Conservation (phyloP, 345 rosid genomes). For the Lenwebbia sp. region DNA sequence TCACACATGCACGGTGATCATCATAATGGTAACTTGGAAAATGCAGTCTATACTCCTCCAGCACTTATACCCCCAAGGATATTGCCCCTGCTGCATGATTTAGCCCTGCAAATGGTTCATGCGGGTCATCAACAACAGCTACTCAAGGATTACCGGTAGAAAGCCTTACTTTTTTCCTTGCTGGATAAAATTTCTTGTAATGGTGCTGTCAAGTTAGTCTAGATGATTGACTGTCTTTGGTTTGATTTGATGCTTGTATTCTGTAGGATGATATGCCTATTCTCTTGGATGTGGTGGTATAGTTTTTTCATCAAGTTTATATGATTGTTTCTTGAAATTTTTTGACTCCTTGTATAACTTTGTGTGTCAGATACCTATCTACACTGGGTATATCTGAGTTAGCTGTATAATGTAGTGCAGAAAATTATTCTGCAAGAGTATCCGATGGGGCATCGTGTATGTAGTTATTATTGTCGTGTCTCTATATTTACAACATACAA, state of each 20-base stretch:
- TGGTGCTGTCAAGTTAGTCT: neutral
- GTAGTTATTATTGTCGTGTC: neutral
- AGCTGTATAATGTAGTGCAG: neutral
- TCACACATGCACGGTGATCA: conserved; percentile 38
- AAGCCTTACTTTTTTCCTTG: neutral
- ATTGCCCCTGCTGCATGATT: conserved; percentile 83
- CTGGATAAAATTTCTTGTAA: neutral
- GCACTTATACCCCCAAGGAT: conserved; percentile 80
- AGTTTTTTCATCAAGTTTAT: neutral
- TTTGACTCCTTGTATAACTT: neutral
- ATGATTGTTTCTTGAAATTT: neutral
- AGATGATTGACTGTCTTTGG: neutral
- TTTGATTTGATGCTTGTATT: neutral
- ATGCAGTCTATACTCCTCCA: conserved; percentile 63
- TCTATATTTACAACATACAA: neutral
- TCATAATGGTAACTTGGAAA: conserved; percentile 43
- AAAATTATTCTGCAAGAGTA: neutral
- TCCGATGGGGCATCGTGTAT: neutral
- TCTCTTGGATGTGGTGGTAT: neutral
- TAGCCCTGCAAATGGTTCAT: conserved; percentile 86
- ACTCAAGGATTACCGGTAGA: conserved; percentile 64
- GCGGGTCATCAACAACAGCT: conserved; percentile 82
- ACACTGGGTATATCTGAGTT: neutral
- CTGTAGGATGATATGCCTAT: neutral
- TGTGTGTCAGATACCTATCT: neutral